phyloP scores from a whole-genome alignment of 805 yeast species.

The Helenozyma rhizophorensis region DNA sequence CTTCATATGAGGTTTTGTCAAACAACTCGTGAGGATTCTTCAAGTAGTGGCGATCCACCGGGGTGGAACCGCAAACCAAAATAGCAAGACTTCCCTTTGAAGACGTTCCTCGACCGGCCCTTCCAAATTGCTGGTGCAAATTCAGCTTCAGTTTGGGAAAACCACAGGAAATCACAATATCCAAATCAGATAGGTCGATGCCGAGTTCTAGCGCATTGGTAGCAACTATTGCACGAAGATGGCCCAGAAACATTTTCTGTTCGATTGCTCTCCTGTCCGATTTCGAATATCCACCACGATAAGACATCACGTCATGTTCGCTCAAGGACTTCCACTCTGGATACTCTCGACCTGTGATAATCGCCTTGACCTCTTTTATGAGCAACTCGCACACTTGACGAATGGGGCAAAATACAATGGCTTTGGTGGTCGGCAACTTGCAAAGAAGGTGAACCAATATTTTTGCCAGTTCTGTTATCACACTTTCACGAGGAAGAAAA shows the following conservation, averaged over 20 bases:
- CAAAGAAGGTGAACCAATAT: slow-evolving; percentile 62
- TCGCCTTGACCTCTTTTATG: slow-evolving; percentile 75
- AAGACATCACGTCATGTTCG: slow-evolving; percentile 73
- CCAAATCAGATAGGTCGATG: slow-evolving; percentile 88
- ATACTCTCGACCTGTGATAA: slow-evolving; percentile 34
- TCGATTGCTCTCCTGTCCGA: slow-evolving; percentile 85
- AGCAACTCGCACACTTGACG: slow-evolving; percentile 81
- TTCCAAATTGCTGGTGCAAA: slow-evolving; percentile 92
- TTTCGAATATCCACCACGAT: slow-evolving; percentile 92
- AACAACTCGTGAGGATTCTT: slow-evolving; percentile 59
- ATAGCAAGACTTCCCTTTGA: slow-evolving; percentile 77
- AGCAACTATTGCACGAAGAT: slow-evolving; percentile 80
- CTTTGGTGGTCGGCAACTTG: slow-evolving; percentile 53
- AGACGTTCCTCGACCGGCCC: slow-evolving; percentile 83
- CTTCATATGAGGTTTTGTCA: slow-evolving; percentile 35
- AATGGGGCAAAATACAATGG: slow-evolving; percentile 87
- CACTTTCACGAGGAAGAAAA: slow-evolving; percentile 51
- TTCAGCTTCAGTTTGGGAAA: slow-evolving; percentile 86
- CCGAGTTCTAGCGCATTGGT: slow-evolving; percentile 96
- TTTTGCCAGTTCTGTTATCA: slow-evolving; percentile 72
- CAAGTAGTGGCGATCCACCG: slow-evolving; percentile 83
- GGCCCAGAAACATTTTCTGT: slow-evolving; percentile 83
- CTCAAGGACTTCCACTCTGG: slow-evolving; percentile 39
- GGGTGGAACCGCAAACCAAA: slow-evolving; percentile 76
- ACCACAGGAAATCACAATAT: slow-evolving; percentile 89